Evolutionary conservation across 2,329 filamentous ascomycete genomes (phyloP), one percentile per base, ranked within the genome.

Genomic region (Nemania abortiva): DNA sequence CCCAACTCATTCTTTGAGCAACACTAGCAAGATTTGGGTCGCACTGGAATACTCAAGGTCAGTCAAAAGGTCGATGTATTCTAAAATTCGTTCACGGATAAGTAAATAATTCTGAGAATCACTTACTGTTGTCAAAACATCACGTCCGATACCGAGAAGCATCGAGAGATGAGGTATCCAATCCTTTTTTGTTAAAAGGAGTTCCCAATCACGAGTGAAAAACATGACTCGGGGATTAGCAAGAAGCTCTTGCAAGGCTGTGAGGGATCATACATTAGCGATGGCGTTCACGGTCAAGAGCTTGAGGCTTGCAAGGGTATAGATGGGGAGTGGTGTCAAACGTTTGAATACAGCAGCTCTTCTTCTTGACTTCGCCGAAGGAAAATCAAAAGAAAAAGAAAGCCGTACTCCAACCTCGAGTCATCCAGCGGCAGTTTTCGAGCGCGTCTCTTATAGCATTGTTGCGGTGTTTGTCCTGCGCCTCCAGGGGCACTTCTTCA

Each of bases 1-100:
- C 56, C 65, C 42, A 63, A 22, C 42, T 62, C 52, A 68, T 68
- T 11, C 60, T 50, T 24, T 63, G 31, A 6, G 67, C 52, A 2
- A 67, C 39, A 20, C 55, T 62, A 20, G 68, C 59, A 22, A 56
- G 50, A 5, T 24, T 56, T 55, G 39, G 47, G 27, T 62, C 22
- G 27, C 56, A 56, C 24, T 54, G 15, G 15, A 54, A 31, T 15
- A 34, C 15, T 13, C 10, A 9, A 13, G 6, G n/a, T 54, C 29
- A 54, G 52, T 20, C 18, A 34, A 1, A 7, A 20, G 42, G 42
- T n/a, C 18, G n/a, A 2, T 5, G 18, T 42, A n/a, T 5, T n/a
- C 15, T 47, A n/a, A 47, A 47, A n/a, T 47, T 7, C 15, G 18
- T 7, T 15, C 15, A n/a, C 2, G n/a, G 3, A n/a, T n/a, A n/a